Conservation (phyloP, 2,329 filamentous ascomycete genomes). For the Emergomyces pasteurianus region DNA sequence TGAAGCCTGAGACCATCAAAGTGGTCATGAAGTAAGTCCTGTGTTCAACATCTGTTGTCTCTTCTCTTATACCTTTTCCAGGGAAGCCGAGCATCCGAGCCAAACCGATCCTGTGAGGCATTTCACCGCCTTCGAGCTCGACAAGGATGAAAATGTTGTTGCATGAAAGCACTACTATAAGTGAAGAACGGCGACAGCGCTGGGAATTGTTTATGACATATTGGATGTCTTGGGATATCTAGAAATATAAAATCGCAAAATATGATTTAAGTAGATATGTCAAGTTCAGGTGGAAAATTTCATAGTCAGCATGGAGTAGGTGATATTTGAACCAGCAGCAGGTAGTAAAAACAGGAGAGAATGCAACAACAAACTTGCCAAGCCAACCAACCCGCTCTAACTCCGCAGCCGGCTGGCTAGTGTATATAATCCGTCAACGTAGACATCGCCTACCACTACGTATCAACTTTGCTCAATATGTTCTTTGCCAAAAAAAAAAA, state of each 20-base stretch:
- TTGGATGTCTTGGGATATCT: neutral
- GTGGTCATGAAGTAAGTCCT: constrained; percentile 2
- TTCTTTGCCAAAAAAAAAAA: neutral
- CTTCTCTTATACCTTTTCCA: neutral
- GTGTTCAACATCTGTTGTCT: neutral
- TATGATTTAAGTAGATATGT: neutral
- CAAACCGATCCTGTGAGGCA: neutral
- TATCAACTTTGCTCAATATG: neutral
- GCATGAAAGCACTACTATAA: constrained; percentile 3
- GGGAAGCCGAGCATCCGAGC: constrained; percentile 3
- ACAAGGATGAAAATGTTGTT: constrained; percentile 3
- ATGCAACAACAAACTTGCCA: neutral
- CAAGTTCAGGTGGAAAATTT: too few species aligned
- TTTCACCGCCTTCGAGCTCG: constrained; percentile 2
- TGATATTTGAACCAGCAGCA: neutral
- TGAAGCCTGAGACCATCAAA: constrained; percentile 1
- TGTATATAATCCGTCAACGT: neutral
- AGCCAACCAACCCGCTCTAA: neutral
- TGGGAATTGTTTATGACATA: neutral
- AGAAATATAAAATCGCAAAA: neutral
- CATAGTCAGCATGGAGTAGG: neutral
- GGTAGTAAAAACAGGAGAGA: neutral
- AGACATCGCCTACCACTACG: neutral
- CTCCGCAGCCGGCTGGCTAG: neutral
- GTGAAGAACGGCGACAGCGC: neutral